Percentiles rank a stretch among this genome's conserved stretches.
phyloP scores from a whole-genome alignment of 2,329 filamentous ascomycete genomes.

The Arthroderma sp. region DNA sequence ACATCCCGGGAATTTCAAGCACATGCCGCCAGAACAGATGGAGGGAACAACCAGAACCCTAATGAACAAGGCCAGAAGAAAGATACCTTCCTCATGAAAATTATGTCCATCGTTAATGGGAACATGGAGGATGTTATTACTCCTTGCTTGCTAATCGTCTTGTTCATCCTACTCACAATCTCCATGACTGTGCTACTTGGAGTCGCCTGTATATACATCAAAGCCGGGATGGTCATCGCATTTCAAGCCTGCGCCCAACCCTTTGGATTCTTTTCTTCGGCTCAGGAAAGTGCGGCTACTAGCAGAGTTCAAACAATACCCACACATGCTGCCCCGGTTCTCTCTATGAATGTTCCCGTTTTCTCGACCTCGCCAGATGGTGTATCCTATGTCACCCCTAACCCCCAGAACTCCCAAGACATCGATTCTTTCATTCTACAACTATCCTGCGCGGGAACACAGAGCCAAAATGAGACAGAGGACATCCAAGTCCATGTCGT shows the following conservation, averaged over 20 bases:
- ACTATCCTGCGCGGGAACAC: conserved; percentile 16
- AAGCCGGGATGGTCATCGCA: neutral
- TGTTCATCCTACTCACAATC: neutral
- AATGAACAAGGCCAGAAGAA: neutral
- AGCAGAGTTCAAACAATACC: neutral
- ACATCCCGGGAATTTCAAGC: neutral
- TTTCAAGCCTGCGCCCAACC: neutral
- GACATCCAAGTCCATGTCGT: conserved; percentile 43
- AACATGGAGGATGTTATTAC: neutral
- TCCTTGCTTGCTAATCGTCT: too few relatives aligned
- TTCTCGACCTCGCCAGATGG: neutral
- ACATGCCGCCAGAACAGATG: neutral
- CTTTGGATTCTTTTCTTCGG: neutral
- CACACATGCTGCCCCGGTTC: neutral
- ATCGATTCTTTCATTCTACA: conserved; percentile 20
- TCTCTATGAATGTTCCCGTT: neutral
- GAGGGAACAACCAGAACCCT: neutral
- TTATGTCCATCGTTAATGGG: neutral
- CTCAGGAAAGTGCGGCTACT: neutral
- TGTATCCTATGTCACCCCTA: neutral
- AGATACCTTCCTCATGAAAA: neutral
- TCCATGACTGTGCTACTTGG: neutral
- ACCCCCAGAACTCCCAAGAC: conserved; percentile 10
- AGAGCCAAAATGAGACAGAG: neutral
- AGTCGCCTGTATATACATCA: neutral